Percentiles rank a stretch among this genome's conserved stretches.
phyloP scores from a whole-genome alignment of 2,329 filamentous ascomycete genomes.

The Diaporthe longicolla region DNA sequence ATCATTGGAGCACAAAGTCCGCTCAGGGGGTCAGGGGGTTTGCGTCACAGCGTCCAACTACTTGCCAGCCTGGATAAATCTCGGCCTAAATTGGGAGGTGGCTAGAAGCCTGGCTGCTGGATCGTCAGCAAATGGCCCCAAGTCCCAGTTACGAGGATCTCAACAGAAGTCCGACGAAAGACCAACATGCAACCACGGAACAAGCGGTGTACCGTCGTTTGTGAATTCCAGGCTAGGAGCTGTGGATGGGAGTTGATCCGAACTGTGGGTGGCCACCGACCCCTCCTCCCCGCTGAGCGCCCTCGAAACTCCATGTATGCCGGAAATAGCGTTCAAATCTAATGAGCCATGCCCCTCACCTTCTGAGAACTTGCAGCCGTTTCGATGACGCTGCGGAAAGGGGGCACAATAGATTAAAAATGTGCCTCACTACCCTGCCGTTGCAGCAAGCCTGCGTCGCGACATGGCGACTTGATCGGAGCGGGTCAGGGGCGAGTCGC shows the following conservation, averaged over 20 bases:
- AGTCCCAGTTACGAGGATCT: constrained; percentile 19
- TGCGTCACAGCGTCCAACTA: constrained; percentile 38
- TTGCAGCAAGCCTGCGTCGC: constrained; percentile 26
- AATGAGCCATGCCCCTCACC: constrained; percentile 35
- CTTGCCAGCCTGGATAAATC: constrained; percentile 33
- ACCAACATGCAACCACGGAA: constrained; percentile 33
- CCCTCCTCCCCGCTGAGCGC: constrained; percentile 37
- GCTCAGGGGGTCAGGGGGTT: constrained; percentile 30
- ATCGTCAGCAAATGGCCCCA: constrained; percentile 31
- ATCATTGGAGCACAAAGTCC: constrained; percentile 26
- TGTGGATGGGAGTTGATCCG: constrained; percentile 36
- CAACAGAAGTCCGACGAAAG: not conserved
- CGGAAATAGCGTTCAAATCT: constrained; percentile 40
- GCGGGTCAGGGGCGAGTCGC: constrained; percentile 35
- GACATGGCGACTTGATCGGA: constrained; percentile 25
- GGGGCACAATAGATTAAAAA: constrained; percentile 39
- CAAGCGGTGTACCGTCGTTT: constrained; percentile 39
- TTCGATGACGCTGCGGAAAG: constrained; percentile 41
- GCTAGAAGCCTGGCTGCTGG: constrained; percentile 6
- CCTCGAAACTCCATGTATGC: constrained; percentile 32
- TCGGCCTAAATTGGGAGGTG: constrained; percentile 28
- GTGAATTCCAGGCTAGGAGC: constrained; percentile 32
- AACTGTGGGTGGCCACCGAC: constrained; percentile 34
- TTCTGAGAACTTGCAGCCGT: constrained; percentile 33
- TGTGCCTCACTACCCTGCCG: constrained; percentile 39